Evolutionary conservation across 2,329 filamentous ascomycete species (phyloP).

Genomic region (Monosporascus sp.): DNA sequence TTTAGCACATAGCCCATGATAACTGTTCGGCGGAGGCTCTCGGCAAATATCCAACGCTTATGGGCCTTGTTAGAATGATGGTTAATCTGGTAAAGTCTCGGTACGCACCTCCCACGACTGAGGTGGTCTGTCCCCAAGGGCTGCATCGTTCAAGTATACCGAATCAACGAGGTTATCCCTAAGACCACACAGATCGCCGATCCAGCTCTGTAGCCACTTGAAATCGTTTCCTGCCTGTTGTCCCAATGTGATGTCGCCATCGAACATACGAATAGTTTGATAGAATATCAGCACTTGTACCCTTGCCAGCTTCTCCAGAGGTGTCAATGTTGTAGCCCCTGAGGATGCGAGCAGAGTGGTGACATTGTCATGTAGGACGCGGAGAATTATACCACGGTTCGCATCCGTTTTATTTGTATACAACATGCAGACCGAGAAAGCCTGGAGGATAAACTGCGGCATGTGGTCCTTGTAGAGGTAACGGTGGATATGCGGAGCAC

Average conservation of each 20-base stretch:
- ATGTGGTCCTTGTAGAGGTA: slow-evolving; percentile 35
- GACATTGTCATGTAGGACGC: slow-evolving; percentile 32
- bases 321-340: slow-evolving; percentile 17
- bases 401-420: slow-evolving; percentile 32
- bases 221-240: slow-evolving; percentile 37
- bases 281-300: slow-evolving; percentile 38
- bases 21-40: slow-evolving; percentile 35
- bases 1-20: slow-evolving; percentile 28
- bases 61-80: background rate
- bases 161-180: slow-evolving; percentile 30
- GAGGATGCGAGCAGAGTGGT: slow-evolving; percentile 32
- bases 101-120: slow-evolving; percentile 35
- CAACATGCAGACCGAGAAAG: slow-evolving; percentile 34
- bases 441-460: slow-evolving; percentile 34
- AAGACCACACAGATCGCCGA: slow-evolving; percentile 27
- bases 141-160: slow-evolving; percentile 14
- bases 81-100: background rate
- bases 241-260: slow-evolving; percentile 36
- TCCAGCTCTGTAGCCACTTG: slow-evolving; percentile 31
- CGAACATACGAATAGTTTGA: slow-evolving; percentile 38
- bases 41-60: slow-evolving; percentile 35
- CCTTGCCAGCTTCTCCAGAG: slow-evolving; percentile 35
- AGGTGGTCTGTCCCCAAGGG: slow-evolving; percentile 29
- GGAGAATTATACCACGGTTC: slow-evolving; percentile 35
- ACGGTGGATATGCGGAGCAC: slow-evolving; percentile 38